Evolutionary conservation across 2,329 filamentous ascomycete species (phyloP).

Genomic region (Neofusicoccum parvum): DNA sequence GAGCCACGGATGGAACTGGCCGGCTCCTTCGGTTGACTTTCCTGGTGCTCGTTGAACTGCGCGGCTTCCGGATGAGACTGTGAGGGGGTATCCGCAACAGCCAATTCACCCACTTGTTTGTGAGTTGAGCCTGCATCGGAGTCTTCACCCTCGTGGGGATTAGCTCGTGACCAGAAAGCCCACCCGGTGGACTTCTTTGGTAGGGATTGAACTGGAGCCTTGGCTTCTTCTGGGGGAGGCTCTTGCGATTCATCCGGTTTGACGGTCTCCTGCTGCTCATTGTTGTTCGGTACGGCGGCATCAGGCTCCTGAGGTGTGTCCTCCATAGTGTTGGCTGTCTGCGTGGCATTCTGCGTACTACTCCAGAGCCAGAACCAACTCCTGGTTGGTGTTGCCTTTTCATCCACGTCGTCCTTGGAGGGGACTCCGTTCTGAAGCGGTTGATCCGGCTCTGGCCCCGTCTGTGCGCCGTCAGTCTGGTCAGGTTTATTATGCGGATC

Average conservation of each 20-base stretch:
- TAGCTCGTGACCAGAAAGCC: constrained; percentile 77
- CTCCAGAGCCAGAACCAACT: constrained; percentile 57
- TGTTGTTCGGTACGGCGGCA: neutral
- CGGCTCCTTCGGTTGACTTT: constrained; percentile 27
- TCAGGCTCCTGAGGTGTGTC: neutral
- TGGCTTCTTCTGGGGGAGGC: constrained; percentile 21
- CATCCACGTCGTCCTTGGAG: neutral
- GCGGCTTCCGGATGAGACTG: constrained; percentile 54
- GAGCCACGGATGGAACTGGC: constrained; percentile 25
- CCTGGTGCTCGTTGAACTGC: constrained; percentile 50
- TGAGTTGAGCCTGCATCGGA: constrained; percentile 59
- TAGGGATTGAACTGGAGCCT: constrained; percentile 31
- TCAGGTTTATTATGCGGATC: constrained; percentile 24
- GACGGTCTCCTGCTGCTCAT: neutral
- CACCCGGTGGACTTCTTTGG: constrained; percentile 64
- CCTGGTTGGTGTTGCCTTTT: constrained; percentile 31
- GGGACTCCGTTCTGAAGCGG: neutral
- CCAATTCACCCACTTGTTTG: constrained; percentile 56
- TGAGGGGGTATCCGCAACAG: constrained; percentile 54
- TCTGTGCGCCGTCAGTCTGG: constrained; percentile 31
- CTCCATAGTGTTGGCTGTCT: constrained; percentile 24
- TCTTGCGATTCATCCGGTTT: neutral
- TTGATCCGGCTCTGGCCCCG: neutral
- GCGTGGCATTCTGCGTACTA: constrained; percentile 46
- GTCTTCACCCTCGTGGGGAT: constrained; percentile 51